Evolutionary conservation across 305 asterid genomes (phyloP).

Genomic region (Rubia tinctorum): DNA sequence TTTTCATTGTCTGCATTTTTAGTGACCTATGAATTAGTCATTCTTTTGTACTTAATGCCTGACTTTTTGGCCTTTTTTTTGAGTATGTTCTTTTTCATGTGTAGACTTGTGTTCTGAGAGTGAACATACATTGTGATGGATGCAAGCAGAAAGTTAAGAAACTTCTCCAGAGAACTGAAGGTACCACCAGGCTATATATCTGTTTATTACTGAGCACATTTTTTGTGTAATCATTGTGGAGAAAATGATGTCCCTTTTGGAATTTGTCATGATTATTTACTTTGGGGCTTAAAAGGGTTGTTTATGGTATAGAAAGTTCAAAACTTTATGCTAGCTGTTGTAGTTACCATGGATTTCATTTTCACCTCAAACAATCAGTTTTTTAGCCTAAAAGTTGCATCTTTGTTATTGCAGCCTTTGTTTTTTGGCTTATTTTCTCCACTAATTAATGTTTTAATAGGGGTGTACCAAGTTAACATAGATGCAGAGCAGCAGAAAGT

Average conservation of each 20-base stretch:
- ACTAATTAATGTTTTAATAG: constrained; percentile 23
- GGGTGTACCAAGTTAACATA: constrained; percentile 72
- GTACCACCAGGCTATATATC: constrained; percentile 22
- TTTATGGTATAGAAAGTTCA: constrained; percentile 11
- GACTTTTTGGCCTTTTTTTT: not conserved
- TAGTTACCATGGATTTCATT: not conserved
- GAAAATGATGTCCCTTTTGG: not conserved
- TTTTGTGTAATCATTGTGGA: not conserved
- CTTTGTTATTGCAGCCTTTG: not conserved
- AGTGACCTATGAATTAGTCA: not conserved
- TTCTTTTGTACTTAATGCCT: not conserved
- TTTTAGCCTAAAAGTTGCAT: not conserved
- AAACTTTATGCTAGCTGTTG: constrained; percentile 1
- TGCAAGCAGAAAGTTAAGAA: constrained; percentile 85
- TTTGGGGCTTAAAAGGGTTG: not conserved
- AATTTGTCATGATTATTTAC: not conserved
- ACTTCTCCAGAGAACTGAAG: constrained; percentile 80
- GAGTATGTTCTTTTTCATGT: not conserved
- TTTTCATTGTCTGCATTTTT: not conserved
- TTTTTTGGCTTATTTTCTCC: not conserved
- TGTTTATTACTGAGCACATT: not conserved
- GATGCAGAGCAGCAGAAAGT: constrained; percentile 77
- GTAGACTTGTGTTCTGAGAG: constrained; percentile 76
- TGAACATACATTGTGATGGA: constrained; percentile 84
- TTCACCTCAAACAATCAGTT: not conserved